phyloP scores from a whole-genome alignment of 306 rosid species.

The Medicago lupulina region DNA sequence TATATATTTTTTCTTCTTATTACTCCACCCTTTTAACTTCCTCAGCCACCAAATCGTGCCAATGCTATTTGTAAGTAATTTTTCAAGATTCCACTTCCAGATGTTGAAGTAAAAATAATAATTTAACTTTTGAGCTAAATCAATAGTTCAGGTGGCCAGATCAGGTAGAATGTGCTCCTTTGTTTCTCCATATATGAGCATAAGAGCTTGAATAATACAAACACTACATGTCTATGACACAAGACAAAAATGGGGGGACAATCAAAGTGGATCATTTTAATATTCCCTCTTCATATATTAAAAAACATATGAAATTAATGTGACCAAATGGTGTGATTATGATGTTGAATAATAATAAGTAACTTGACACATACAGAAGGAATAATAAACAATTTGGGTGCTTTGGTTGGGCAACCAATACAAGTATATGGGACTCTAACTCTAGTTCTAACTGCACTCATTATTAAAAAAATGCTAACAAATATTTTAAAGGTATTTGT shows the following conservation, averaged over 20 bases:
- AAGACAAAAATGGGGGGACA: constrained; percentile 14
- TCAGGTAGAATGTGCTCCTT: not conserved
- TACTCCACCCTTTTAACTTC: too few relatives aligned
- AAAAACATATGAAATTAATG: not conserved
- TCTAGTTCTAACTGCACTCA: not conserved
- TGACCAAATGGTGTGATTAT: constrained; percentile 38
- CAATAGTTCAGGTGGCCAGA: too few relatives aligned
- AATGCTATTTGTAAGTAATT: too few relatives aligned
- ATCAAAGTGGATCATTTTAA: constrained; percentile 1
- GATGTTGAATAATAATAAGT: constrained; percentile 41
- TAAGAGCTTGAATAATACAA: constrained; percentile 21
- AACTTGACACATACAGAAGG: constrained; percentile 25
- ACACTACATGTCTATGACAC: constrained; percentile 19
- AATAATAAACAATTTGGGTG: constrained; percentile 44
- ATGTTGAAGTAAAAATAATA: too few relatives aligned
- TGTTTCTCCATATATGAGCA: constrained; percentile 22
- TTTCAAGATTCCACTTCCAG: too few relatives aligned
- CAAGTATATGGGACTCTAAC: constrained; percentile 27
- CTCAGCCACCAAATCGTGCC: too few relatives aligned
- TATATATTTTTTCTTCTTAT: too few relatives aligned
- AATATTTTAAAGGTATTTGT: too few relatives aligned
- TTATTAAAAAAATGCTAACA: too few relatives aligned
- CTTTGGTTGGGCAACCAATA: constrained; percentile 45
- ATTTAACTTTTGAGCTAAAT: too few relatives aligned
- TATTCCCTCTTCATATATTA: constrained; percentile 6